phyloP scores from a whole-genome alignment of 306 rosid genomes.

The Casuarina equisetifolia region DNA sequence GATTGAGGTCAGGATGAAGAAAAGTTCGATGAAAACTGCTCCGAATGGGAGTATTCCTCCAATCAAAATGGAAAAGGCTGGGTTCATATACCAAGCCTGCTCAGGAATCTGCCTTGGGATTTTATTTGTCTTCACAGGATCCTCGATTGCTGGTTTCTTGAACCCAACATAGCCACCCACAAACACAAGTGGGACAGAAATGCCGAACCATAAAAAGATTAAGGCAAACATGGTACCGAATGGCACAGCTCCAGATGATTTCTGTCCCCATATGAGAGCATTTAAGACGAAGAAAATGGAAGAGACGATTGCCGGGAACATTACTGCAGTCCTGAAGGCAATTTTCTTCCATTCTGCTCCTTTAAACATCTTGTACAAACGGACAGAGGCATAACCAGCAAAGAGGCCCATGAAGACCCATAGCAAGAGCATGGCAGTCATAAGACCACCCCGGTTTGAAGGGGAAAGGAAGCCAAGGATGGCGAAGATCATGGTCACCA shows the following conservation, averaged over 20 bases:
- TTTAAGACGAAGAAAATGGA: slow-evolving; percentile 74
- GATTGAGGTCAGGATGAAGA: slow-evolving; percentile 97
- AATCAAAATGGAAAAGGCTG: slow-evolving; percentile 73
- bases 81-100: slow-evolving; percentile 99
- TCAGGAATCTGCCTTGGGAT: slow-evolving; percentile 99
- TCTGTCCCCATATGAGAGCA: slow-evolving; percentile 91
- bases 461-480: slow-evolving; percentile 97
- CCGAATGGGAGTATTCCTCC: slow-evolving; percentile 99
- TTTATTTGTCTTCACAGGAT: slow-evolving; percentile 95
- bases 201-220: slow-evolving; percentile 92
- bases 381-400: slow-evolving; percentile 86
- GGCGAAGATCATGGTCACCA: slow-evolving; percentile 94
- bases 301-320: slow-evolving; percentile 78
- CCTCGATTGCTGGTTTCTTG: slow-evolving; percentile 95
- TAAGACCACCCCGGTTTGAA: slow-evolving; percentile 93
- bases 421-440: slow-evolving; percentile 98
- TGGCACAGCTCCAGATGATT: slow-evolving; percentile 98
- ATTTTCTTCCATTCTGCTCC: slow-evolving; percentile 93
- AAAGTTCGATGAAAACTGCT: slow-evolving; percentile 95
- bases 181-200: slow-evolving; percentile 93
- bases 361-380: slow-evolving; percentile 86
- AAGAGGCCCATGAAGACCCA: slow-evolving; percentile 97
- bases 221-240: slow-evolving; percentile 98
- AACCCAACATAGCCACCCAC: slow-evolving; percentile 93
- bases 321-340: slow-evolving; percentile 74